These are phyloP conservation scores for Podila horticola DNA, from an alignment of 192 early-diverging fungal species.

Conservation along the genomic window DNA sequence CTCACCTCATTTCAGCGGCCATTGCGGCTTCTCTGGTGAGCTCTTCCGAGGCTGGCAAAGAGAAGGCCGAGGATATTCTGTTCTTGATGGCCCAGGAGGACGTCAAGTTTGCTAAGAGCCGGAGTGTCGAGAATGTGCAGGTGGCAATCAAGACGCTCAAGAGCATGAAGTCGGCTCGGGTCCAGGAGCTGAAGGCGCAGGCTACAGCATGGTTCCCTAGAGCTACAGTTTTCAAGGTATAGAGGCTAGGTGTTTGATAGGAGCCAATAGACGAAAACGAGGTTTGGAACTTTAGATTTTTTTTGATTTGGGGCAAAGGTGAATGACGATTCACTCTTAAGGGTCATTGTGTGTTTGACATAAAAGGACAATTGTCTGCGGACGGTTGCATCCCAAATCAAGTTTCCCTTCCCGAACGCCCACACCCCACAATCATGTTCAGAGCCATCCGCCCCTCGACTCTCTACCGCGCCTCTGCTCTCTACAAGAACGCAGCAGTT, in stretches of 20 bases:
- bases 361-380: no score
- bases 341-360: no score
- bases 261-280: no score
- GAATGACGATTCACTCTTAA: no score
- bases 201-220: slow-evolving; percentile 35
- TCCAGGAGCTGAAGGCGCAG: slow-evolving; percentile 23
- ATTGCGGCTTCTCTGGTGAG: slow-evolving; percentile 28
- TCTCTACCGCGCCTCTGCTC: slow-evolving; percentile 43
- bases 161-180: slow-evolving; percentile 25
- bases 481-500: slow-evolving; percentile 43
- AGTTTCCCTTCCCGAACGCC: no score
- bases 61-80: slow-evolving; percentile 30
- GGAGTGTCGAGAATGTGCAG: slow-evolving; percentile 26
- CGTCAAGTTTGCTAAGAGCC: slow-evolving; percentile 7
- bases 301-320: no score
- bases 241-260: no score
- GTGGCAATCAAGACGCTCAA: slow-evolving; percentile 34
- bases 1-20: slow-evolving; percentile 37
- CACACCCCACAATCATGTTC: slow-evolving; percentile 23
- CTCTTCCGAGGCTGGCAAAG: slow-evolving; percentile 1
- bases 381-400: no score
- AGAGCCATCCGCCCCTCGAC: slow-evolving; percentile 45
- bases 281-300: no score
- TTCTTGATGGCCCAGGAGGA: slow-evolving; percentile 20
- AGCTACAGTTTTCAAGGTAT: slow-evolving; percentile 13